Base-by-base conservation (phyloP, 2,329 filamentous ascomycete genomes). In the Mariannaea sp. region DNA sequence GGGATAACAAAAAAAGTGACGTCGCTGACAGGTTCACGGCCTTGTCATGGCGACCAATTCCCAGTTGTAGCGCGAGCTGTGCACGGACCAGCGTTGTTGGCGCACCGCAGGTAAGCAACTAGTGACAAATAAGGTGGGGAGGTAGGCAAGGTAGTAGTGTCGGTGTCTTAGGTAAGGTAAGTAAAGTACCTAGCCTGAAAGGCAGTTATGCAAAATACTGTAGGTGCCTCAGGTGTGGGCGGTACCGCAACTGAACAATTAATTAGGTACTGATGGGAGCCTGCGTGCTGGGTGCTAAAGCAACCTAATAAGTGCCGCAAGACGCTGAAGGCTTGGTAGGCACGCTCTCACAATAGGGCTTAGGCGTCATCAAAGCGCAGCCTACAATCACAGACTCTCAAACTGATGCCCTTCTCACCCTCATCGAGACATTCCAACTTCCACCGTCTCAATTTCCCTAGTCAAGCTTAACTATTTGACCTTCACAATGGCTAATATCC, bases 401-500 rank as follows among this genome's bases (percentile, higher is more conserved):
- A 42, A 35, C 14, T 16, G 22, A 38, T 27, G 27, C 30, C 40
- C 38, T 26, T 19, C 30, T 39, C 30, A 32, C n/a, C 12, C n/a
- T 22, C 41, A 16, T 30, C 13, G 16, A 41, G 24, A 13, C 14
- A 29, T 22, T 13, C n/a, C 13, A 10, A 8, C 8, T 39, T n/a
- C 20, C 19, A 19, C 16, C 30, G 20, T 19, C 33, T 32, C 7
- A 16, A 13, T 40, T 29, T 17, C n/a, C 17, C 17, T 6, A 39
- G 29, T 24, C 16, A 43, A 47, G 22, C 20, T 26, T 61, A 62
- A 55, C 59, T 52, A 49, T 32, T 55, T 5, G 22, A 55, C 38
- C 44, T 36, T 59, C 49, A 62, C 42, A 64, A 84, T 84, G 81
- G 73, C 77, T 59, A 83, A 78, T 64, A 66, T 85, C 46, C 81